These are phyloP conservation scores for Neophaeococcomyces aloes DNA, from an alignment of 2,329 filamentous ascomycete genomes.

Conservation along the genomic window DNA sequence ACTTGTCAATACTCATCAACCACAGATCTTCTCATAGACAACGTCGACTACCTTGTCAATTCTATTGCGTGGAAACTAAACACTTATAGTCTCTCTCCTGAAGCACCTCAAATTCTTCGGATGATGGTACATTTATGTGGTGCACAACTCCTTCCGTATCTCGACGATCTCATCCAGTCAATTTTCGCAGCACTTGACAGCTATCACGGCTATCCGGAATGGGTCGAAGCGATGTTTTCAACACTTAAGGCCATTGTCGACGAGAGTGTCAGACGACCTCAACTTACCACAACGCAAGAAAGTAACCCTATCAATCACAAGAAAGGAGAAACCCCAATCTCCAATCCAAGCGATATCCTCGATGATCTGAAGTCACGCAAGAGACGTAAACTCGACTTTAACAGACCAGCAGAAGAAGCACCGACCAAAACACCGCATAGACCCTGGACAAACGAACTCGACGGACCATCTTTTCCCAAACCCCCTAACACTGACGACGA, in stretches of 20 bases:
- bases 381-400: conserved; percentile 23
- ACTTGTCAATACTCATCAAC: conserved; percentile 66
- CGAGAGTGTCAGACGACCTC: conserved; percentile 57
- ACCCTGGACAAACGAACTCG: conserved; percentile 21
- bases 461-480: conserved; percentile 20
- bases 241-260: conserved; percentile 75
- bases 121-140: conserved; percentile 94
- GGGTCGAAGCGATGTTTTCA: conserved; percentile 76
- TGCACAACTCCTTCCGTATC: conserved; percentile 66
- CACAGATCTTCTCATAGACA: conserved; percentile 71
- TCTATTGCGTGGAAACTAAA: conserved; percentile 81
- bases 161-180: conserved; percentile 82
- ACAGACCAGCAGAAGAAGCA: conserved; percentile 17
- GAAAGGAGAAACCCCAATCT: conserved; percentile 24
- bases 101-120: conserved; percentile 76
- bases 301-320: conserved; percentile 21
- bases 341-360: conserved; percentile 27
- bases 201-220: conserved; percentile 80
- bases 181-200: conserved; percentile 90
- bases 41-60: conserved; percentile 94
- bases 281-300: conserved; percentile 35
- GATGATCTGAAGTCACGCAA: conserved; percentile 27
- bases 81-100: conserved; percentile 81
- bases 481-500: neutral
- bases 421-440: conserved; percentile 18